Evolutionary conservation across 805 yeast genomes (phyloP), one percentile per base, ranked within the genome.

Genomic region (Suhomyces emberorum): DNA sequence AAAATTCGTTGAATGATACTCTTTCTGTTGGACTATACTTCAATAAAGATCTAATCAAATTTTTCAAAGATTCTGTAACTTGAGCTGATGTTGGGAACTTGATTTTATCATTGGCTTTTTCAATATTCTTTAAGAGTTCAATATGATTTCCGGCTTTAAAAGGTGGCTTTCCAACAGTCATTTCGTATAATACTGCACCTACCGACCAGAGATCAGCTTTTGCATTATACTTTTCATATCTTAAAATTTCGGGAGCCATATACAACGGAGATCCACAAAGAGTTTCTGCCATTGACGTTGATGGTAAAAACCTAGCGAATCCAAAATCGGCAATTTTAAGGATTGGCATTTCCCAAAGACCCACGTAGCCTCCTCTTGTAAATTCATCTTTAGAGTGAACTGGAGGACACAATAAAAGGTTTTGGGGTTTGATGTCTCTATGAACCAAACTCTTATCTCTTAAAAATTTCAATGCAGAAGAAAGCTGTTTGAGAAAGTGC

Each of bases 201-300:
- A 91, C 96, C 5, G 97, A 88, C 98, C 98, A 93, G 45, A 93
- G 63, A 57, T 93, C 98, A 0, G 97, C 98, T 57, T 88, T 89
- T 4, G 98, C 98, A 49, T 89, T 88, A 64, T 93, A 93, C 61
- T 88, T 93, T 57, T 93, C 97, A 54, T 87, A 89, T 44, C 95
- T 73, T 49, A 93, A 68, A 32, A 93, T 93, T 63, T 93, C 98
- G 0, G 98, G 98, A 0, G 98, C 98, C 98, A 93, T 93, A 62
- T 93, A 93, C 29, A 93, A 72, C 3, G 98, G 98, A 8, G 96
- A 87, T 1, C 98, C 98, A 70, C 98, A 93, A 47, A 93, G 69
- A 1, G 98, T 93, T 57, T 93, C 98, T 1, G 98, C 98, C 77
- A 93, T 72, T 1, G 96, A 82, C 2, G 97, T 84, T 33, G 85